Evolutionary conservation across 257 asterid species (phyloP), one percentile per base, ranked within the genome.

Genomic region (Prunella vulgaris): DNA sequence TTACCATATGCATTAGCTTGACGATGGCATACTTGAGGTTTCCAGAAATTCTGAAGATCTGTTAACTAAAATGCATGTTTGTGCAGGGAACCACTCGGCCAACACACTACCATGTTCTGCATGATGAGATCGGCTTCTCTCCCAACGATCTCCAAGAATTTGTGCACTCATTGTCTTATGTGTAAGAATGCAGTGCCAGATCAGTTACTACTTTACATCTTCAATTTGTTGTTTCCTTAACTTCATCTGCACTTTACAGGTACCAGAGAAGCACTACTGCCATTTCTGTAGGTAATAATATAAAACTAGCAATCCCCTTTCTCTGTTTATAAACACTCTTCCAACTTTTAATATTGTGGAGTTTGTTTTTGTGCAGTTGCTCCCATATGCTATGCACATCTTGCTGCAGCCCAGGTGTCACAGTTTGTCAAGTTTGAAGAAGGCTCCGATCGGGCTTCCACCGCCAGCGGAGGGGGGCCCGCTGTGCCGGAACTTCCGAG

Each of bases 241-340:
- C 21, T 32, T 6, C 64, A 13, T 66, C 20, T 24, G 20, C 28
- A 13, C 35, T 71, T 71, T 74, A 38, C 93, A 90, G 97, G 81
- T 90, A 90, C 52, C 97, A 90, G 79, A 84, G 96, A 62, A 90
- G 97, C 63, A 88, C 94, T 5, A 82, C 92, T 3, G 97, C 97
- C 68, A 82, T 88, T 48, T 90, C 97, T 9, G 75, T 90, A n/a
- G 96, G 97, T 88, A 35, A 86, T 25, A n/a, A n/a, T n/a, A 84
- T 69, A 18, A 68, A 30, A 15, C 64, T 30, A 18, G 14, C 28
- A 17, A n/a, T 46, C 20, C 49, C 17, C 0, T 22, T 70, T 14
- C n/a, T 53, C 14, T n/a, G 25, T 63, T 17, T 22, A 10, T 5
- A 8, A 25, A 25, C 12, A 1, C 30, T 24, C 12, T 4, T 15